Evolutionary conservation across 305 asterid species (phyloP).

Genomic region (Rubia peregrina): DNA sequence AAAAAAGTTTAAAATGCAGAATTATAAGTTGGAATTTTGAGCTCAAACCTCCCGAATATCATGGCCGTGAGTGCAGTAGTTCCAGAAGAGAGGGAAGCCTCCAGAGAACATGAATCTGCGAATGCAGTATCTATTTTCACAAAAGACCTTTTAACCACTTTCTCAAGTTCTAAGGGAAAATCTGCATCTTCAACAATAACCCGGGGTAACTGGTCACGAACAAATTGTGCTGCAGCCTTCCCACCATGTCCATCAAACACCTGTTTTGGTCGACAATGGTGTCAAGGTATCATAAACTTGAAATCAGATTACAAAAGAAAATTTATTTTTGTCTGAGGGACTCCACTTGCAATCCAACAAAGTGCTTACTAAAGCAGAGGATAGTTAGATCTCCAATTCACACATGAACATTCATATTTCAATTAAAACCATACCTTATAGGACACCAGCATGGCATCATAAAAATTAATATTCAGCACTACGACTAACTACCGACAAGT

Average conservation of each 20-base stretch:
- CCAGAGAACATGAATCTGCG: slow-evolving; percentile 60
- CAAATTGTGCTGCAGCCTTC: slow-evolving; percentile 81
- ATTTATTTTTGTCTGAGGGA: not conserved
- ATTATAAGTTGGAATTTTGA: not conserved
- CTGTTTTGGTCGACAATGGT: slow-evolving; percentile 34
- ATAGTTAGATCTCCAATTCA: not conserved
- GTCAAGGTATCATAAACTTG: slow-evolving; percentile 13
- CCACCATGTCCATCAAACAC: slow-evolving; percentile 97
- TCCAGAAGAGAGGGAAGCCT: slow-evolving; percentile 70
- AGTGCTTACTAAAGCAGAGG: not conserved
- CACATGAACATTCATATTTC: not conserved
- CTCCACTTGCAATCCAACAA: not conserved
- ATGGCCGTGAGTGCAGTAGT: slow-evolving; percentile 90
- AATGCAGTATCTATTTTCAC: slow-evolving; percentile 67
- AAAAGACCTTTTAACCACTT: slow-evolving; percentile 71
- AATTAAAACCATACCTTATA: not conserved
- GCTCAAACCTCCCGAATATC: slow-evolving; percentile 69
- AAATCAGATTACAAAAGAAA: not conserved
- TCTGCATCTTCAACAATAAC: slow-evolving; percentile 74
- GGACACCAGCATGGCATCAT: not conserved
- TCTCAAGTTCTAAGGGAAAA: slow-evolving; percentile 80
- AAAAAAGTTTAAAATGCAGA: not conserved
- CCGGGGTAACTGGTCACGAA: slow-evolving; percentile 77
- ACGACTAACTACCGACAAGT: not conserved
- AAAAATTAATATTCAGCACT: not conserved